Conservation (phyloP, 352 stramenopile species). For the Phytophthora aleatoria region DNA sequence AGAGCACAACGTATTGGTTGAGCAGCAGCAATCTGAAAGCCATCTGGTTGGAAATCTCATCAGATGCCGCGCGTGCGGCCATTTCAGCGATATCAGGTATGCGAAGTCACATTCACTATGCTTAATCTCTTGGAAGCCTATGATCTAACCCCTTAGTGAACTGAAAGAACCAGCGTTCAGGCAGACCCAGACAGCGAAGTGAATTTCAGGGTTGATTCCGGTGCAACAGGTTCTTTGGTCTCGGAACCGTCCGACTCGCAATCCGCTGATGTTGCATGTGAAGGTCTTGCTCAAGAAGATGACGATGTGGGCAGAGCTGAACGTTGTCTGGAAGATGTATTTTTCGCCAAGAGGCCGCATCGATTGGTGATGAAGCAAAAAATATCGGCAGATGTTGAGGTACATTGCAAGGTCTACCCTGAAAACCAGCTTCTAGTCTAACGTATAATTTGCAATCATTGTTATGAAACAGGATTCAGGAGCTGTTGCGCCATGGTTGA, state of each 20-base stretch:
- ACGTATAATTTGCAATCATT: not conserved
- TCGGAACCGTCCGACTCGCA: not conserved
- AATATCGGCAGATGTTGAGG: constrained; percentile 8
- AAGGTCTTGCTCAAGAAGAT: not conserved
- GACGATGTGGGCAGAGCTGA: not conserved
- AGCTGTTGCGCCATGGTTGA: constrained; percentile 31
- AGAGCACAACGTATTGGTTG: not conserved
- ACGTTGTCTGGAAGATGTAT: constrained; percentile 28
- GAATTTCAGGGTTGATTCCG: not conserved
- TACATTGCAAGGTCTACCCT: constrained; percentile 1
- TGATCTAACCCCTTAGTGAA: not conserved
- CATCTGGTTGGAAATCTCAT: not conserved
- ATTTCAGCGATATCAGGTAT: constrained; percentile 18
- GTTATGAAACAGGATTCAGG: not conserved
- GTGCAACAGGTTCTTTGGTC: not conserved
- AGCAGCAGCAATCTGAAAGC: not conserved
- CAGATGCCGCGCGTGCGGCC: constrained; percentile 20
- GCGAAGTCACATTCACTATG: not conserved
- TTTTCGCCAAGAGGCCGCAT: constrained; percentile 20
- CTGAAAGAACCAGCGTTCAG: not conserved
- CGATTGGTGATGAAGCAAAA: not conserved
- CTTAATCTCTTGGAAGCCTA: too few species aligned
- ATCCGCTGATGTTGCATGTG: not conserved
- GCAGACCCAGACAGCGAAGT: not conserved
- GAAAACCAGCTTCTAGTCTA: not conserved